Base-by-base conservation (phyloP, 495 filamentous ascomycete genomes). In the Xylaria castorea region DNA sequence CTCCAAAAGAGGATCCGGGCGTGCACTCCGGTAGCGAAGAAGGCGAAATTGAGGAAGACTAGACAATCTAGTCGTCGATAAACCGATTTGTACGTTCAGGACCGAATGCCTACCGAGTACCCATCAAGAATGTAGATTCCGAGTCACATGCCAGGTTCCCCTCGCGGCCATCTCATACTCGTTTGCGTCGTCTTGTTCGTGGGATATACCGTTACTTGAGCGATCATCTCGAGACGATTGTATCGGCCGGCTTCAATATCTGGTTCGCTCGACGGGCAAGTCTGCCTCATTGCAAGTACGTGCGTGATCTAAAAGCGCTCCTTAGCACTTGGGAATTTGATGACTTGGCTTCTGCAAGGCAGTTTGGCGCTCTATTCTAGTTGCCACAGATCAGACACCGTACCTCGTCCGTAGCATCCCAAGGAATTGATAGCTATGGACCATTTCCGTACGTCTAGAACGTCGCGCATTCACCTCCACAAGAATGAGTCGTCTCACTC, bases 21-120 rank as follows among this genome's bases (percentile, higher is more conserved):
- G 88, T 93, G 27, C 90, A 92, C 77, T 92, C 91, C 50, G 96
- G 97, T 44, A 98, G 96, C 76, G 96, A 99, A 82, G 96, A 99
- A 82, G 96, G 96, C 34, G 96, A 99, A 84, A 97, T 99, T 75
- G 96, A 97, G 79, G 96, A 98, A 83, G 94, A 97, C 74, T 94
- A 86, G 79, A 44, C 42, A 53, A 18, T 42, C 36, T 53, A 72
- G 27, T 51, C 53, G 40, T 48, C 50, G 34, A 50, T 25, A 57
- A 18, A 25, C 14, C 70, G 63, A 72, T 66, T 25, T 72, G 70
- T 61, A 67, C 50, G 70, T 71, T 32, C n/a, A 71, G 36, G 70
- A 71, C 50, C 38, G 34, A 53, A 34, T 71, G 61, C 18, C 68
- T 36, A 51, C 61, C 51, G 48, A 72, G 30, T 66, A 30, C n/a